Conservation (phyloP, 805 yeast genomes). For the Tetrapisispora fleetii region DNA sequence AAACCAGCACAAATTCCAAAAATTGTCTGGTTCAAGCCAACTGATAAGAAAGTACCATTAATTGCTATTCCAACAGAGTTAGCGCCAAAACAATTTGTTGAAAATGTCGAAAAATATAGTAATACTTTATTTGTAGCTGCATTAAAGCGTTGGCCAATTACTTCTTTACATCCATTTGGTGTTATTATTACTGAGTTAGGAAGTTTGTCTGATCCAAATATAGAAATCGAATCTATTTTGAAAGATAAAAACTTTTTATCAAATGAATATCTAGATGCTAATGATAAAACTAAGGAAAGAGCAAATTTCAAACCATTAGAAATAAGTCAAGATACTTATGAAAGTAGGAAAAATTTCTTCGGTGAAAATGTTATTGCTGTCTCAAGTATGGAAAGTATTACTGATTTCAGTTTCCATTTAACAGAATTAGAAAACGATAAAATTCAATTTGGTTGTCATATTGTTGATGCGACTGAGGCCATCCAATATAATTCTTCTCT, state of each 20-base stretch:
- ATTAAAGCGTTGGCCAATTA: constrained; percentile 97
- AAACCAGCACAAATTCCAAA: constrained; percentile 34
- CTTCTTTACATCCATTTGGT: constrained; percentile 96
- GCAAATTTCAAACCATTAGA: constrained; percentile 17
- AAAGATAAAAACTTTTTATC: constrained; percentile 79
- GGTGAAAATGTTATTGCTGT: constrained; percentile 28
- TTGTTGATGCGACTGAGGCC: constrained; percentile 66
- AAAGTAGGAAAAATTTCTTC: constrained; percentile 16
- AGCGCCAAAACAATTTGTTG: constrained; percentile 92
- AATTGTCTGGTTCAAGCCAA: constrained; percentile 98
- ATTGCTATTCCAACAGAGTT: constrained; percentile 99
- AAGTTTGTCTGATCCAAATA: constrained; percentile 57
- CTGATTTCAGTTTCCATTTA: constrained; percentile 80
- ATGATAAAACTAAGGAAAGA: constrained; percentile 25
- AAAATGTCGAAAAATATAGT: constrained; percentile 75
- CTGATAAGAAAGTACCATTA: constrained; percentile 93
- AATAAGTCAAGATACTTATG: constrained; percentile 12
- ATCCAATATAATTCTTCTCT: constrained; percentile 62
- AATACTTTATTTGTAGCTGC: constrained; percentile 85
- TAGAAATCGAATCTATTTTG: constrained; percentile 80
- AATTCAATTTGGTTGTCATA: constrained; percentile 78
- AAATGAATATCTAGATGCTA: constrained; percentile 61
- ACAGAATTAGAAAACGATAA: constrained; percentile 44
- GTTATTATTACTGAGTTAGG: constrained; percentile 84
- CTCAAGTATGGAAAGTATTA: constrained; percentile 26